Conservation (phyloP, 2,329 filamentous ascomycete genomes). For the Emericellopsis atlantica region DNA sequence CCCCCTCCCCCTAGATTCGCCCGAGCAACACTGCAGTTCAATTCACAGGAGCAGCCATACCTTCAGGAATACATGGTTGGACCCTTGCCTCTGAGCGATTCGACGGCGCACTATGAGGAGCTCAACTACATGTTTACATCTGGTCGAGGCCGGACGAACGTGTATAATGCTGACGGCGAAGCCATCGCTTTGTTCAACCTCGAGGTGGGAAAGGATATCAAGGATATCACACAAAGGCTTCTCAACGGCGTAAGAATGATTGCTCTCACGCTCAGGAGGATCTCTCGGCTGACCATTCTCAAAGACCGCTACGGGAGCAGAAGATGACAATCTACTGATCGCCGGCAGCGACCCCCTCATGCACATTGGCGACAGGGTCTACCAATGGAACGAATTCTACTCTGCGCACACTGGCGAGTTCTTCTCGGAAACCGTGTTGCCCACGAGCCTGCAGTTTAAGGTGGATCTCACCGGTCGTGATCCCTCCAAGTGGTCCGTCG, state of each 20-base stretch:
- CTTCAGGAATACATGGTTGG: slow-evolving; percentile 34
- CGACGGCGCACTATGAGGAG: slow-evolving; percentile 21
- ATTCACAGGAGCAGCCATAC: slow-evolving; percentile 21
- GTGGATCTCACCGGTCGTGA: slow-evolving; percentile 37
- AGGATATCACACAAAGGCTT: background rate
- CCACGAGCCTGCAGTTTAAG: slow-evolving; percentile 29
- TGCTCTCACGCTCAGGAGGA: background rate
- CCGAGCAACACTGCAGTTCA: slow-evolving; percentile 26
- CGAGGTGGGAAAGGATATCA: background rate
- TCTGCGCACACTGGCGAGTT: slow-evolving; percentile 21
- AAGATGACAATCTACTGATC: slow-evolving; percentile 26
- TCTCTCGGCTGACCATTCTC: slow-evolving; percentile 1
- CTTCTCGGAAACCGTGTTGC: slow-evolving; percentile 28
- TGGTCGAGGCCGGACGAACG: slow-evolving; percentile 8
- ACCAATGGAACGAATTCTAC: slow-evolving; percentile 35
- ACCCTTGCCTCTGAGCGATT: slow-evolving; percentile 29
- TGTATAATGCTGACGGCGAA: slow-evolving; percentile 14
- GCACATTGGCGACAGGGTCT: slow-evolving; percentile 25
- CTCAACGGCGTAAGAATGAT: background rate
- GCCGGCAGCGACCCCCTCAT: slow-evolving; percentile 27
- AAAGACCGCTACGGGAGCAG: slow-evolving; percentile 26
- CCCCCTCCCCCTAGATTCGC: slow-evolving; percentile 26
- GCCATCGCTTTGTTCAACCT: slow-evolving; percentile 1
- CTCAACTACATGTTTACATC: slow-evolving; percentile 29
- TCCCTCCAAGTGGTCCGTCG: slow-evolving; percentile 33